Base-by-base conservation (phyloP, 1,284 basidiomycete species). In the Irpex rosettiformis region DNA sequence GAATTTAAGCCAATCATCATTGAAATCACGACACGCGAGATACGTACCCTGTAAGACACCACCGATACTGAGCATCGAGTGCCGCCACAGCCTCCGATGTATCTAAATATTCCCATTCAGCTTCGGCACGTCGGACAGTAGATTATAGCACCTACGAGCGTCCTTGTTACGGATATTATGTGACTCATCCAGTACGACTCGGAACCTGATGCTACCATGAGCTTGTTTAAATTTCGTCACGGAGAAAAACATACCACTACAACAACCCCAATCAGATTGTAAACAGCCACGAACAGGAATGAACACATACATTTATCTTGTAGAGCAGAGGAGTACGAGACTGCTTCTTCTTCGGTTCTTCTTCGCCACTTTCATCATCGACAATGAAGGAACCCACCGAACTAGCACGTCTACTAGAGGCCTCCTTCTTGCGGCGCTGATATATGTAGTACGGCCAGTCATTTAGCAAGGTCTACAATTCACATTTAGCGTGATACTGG, bases 391-490 rank as follows among this genome's bases (percentile, higher is more conserved):
- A 69, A 28, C 78, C 71, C 0, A 63, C 66, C 22, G 62, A 64
- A 45, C 72, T 75, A 53, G 72, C 73, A 29, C 63, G 63, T 56
- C 74, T 75, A 56, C 67, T 70, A 61, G 73, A 76, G n/a, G 69
- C 72, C 58, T 61, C 60, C 66, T 79, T 78, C 62, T 71, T 72
- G 61, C 75, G 74, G 65, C 68, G 73, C 69, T 73, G 66, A 43
- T 81, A 75, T 1, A 68, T 81, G 11, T 68, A 69, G 61, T 85
- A 82, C 0, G 79, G 80, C 81, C 82, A 86, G 68, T 86, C 82
- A 8, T 72, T 60, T 4, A 81, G 73, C 69, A 85, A 76, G 0
- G 83, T 85, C 82, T 84, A 58, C 5, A 54, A 24, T 40, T 10
- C 40, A 58, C 25, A 13, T n/a, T 56, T 25, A 29, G 29, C 10